Evolutionary conservation across 179 eudicot genomes (phyloP).

Genomic region (Carnegiea gigantea): DNA sequence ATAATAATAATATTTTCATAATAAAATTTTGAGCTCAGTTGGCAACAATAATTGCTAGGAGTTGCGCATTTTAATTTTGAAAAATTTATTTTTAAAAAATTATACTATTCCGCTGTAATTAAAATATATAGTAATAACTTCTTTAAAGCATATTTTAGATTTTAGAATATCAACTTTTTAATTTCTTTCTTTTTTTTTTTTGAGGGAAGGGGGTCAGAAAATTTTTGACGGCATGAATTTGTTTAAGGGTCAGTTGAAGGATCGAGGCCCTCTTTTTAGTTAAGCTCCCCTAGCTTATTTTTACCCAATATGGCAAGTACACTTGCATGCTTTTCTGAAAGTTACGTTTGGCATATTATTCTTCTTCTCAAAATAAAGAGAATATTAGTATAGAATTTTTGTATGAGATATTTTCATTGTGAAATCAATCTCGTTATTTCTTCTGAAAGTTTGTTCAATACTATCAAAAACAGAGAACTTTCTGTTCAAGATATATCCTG

Average conservation of each 20-base stretch:
- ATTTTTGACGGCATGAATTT: background rate
- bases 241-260: background rate
- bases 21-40: background rate
- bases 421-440: too few relatives aligned
- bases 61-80: background rate
- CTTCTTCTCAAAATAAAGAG: too few relatives aligned
- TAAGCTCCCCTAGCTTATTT: background rate
- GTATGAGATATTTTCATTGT: too few relatives aligned
- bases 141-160: too few relatives aligned
- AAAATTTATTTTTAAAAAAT: too few relatives aligned
- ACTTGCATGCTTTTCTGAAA: background rate
- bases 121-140: too few relatives aligned
- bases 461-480: too few relatives aligned
- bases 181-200: background rate
- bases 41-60: background rate
- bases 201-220: background rate
- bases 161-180: background rate
- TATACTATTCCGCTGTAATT: too few relatives aligned
- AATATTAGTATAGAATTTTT: too few relatives aligned
- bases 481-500: too few relatives aligned
- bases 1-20: background rate
- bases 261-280: background rate
- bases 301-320: background rate
- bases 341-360: too few relatives aligned
- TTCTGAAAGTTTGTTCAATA: too few relatives aligned